Percentiles rank a stretch among this genome's conserved stretches.
Conservation (phyloP, 176 grass and related monocot species). For the Oryza rufipogon region DNA sequence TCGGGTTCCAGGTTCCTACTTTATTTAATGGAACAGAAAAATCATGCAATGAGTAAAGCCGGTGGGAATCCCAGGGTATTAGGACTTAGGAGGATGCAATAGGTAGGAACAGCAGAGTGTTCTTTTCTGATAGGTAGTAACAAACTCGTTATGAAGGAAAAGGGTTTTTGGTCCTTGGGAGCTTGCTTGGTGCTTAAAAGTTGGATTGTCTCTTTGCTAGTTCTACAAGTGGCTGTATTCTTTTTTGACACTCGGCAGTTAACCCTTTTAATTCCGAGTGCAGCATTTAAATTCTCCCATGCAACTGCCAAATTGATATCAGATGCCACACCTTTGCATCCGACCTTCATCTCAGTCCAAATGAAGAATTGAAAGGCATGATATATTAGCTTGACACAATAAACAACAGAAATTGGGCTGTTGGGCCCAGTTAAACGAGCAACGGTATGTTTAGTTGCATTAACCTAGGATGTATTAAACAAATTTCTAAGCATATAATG, state of each 20-base stretch:
- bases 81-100: background rate
- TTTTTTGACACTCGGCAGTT: background rate
- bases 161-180: conserved; percentile 16
- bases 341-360: background rate
- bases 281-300: background rate
- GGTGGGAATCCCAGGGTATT: background rate
- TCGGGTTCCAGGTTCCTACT: background rate
- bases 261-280: background rate
- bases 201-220: conserved; percentile 1
- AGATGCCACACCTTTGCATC: conserved; percentile 15
- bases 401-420: background rate
- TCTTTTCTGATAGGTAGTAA: background rate
- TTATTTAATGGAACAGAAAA: conserved; percentile 5
- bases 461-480: background rate
- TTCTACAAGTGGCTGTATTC: background rate
- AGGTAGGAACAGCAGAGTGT: background rate
- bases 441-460: conserved; percentile 1
- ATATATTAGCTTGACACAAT: background rate
- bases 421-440: background rate
- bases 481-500: conserved; percentile 23
- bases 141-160: background rate
- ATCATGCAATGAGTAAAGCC: background rate
- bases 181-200: background rate
- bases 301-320: background rate
- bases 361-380: conserved; percentile 18